These are phyloP conservation scores for Saccharomycopsis sp. DNA, from an alignment of 805 yeast species.

Conservation along the genomic window DNA sequence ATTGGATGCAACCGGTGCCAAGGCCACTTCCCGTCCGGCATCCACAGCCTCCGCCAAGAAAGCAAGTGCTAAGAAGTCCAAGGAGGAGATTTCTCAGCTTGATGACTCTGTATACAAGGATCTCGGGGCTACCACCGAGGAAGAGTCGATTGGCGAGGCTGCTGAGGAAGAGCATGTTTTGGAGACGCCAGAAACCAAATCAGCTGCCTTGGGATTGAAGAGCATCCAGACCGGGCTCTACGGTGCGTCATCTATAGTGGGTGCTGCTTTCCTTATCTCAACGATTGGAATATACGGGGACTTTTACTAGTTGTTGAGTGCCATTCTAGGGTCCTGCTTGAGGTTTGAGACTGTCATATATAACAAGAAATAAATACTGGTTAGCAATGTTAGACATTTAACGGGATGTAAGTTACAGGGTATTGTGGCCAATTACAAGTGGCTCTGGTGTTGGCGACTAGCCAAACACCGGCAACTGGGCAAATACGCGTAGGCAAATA, in stretches of 20 bases:
- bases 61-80: constrained; percentile 24
- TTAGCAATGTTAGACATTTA: no score
- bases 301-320: constrained; percentile 19
- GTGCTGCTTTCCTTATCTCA: constrained; percentile 42
- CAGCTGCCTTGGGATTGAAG: constrained; percentile 30
- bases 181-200: constrained; percentile 36
- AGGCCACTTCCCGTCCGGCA: constrained; percentile 10
- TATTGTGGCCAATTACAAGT: no score
- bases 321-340: no score
- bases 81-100: constrained; percentile 34
- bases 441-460: no score
- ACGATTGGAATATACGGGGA: constrained; percentile 57
- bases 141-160: constrained; percentile 26
- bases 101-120: constrained; percentile 42
- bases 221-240: constrained; percentile 33
- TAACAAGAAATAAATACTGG: no score
- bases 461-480: no score
- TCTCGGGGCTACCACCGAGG: constrained; percentile 30
- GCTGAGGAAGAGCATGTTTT: constrained; percentile 37
- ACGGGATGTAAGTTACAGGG: no score
- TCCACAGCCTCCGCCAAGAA: constrained; percentile 5
- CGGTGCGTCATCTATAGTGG: constrained; percentile 37
- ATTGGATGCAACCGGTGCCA: constrained; percentile 14
- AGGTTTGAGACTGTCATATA: no score
- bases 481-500: no score